Evolutionary conservation across 495 filamentous ascomycete species (phyloP).

Genomic region (Geopyxis carbonaria): DNA sequence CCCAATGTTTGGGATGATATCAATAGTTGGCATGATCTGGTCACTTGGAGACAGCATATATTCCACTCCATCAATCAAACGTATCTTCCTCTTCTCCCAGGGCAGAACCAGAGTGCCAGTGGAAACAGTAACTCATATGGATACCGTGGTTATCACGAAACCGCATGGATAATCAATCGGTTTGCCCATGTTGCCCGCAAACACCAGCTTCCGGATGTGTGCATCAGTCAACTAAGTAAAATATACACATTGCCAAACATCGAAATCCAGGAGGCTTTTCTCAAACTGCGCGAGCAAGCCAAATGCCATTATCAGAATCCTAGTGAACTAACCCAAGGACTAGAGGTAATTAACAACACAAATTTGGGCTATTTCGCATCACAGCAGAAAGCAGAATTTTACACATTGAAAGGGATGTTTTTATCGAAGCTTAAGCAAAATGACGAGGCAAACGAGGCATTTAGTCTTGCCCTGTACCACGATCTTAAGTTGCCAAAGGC

Average conservation of each 20-base stretch:
- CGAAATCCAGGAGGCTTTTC: slow-evolving; percentile 96
- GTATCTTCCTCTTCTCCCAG: slow-evolving; percentile 73
- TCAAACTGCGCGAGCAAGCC: slow-evolving; percentile 91
- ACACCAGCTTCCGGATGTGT: slow-evolving; percentile 91
- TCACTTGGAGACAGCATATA: slow-evolving; percentile 97
- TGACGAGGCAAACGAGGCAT: slow-evolving; percentile 81
- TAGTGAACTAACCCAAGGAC: slow-evolving; percentile 69
- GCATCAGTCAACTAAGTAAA: slow-evolving; percentile 85
- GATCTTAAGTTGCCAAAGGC: slow-evolving; percentile 91
- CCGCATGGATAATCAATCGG: slow-evolving; percentile 98
- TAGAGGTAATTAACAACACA: slow-evolving; percentile 99
- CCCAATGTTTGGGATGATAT: slow-evolving; percentile 99
- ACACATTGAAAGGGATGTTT: slow-evolving; percentile 99
- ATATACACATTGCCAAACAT: slow-evolving; percentile 99
- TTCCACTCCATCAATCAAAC: slow-evolving; percentile 92
- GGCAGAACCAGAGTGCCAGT: slow-evolving; percentile 55
- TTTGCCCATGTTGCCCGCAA: slow-evolving; percentile 97
- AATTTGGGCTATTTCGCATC: slow-evolving; percentile 95
- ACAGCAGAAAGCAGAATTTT: slow-evolving; percentile 96
- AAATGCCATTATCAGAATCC: slow-evolving; percentile 97
- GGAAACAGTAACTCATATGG: slow-evolving; percentile 68
- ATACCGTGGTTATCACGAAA: slow-evolving; percentile 95
- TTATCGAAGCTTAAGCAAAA: slow-evolving; percentile 77
- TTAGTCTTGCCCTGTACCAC: slow-evolving; percentile 83
- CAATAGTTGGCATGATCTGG: slow-evolving; percentile 94